Evolutionary conservation across 2,329 filamentous ascomycete species (phyloP).

Genomic region (Talaromyces sp.): DNA sequence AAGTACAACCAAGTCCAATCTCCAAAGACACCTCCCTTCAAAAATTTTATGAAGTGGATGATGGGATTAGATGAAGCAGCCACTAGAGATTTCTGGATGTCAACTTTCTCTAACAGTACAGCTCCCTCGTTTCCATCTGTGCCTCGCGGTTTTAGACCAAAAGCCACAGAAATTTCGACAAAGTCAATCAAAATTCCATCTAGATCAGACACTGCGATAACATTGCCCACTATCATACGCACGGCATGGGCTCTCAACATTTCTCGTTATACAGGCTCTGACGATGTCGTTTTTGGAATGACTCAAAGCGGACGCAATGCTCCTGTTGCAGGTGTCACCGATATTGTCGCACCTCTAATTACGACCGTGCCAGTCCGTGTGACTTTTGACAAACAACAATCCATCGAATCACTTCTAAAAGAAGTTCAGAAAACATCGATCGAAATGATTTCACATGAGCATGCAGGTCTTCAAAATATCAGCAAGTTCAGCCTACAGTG

Average conservation of each 20-base stretch:
- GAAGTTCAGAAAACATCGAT: constrained; percentile 49
- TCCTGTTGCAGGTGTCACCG: constrained; percentile 29
- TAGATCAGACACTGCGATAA: constrained; percentile 1
- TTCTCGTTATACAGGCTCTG: constrained; percentile 26
- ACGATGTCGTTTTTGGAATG: constrained; percentile 37
- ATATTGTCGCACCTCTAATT: constrained; percentile 35
- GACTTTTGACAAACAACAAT: constrained; percentile 23
- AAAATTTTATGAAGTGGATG: constrained; percentile 18
- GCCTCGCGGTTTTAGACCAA: neutral
- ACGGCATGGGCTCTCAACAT: constrained; percentile 33
- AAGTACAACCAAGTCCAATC: constrained; percentile 7
- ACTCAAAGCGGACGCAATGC: constrained; percentile 35
- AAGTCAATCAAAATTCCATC: neutral
- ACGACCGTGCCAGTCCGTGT: constrained; percentile 32
- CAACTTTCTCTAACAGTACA: constrained; percentile 7
- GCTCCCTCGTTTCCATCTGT: constrained; percentile 7
- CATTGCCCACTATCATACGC: constrained; percentile 26
- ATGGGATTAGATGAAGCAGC: constrained; percentile 2
- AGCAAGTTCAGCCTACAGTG: constrained; percentile 13
- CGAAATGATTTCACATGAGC: constrained; percentile 54
- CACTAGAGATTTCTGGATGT: constrained; percentile 11
- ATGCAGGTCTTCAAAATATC: constrained; percentile 45
- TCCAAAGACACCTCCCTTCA: neutral
- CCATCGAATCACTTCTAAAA: constrained; percentile 45
- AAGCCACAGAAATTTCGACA: neutral